These are phyloP conservation scores for Avena eriantha DNA, from an alignment of 176 grass and related monocot species.

Conservation along the genomic window DNA sequence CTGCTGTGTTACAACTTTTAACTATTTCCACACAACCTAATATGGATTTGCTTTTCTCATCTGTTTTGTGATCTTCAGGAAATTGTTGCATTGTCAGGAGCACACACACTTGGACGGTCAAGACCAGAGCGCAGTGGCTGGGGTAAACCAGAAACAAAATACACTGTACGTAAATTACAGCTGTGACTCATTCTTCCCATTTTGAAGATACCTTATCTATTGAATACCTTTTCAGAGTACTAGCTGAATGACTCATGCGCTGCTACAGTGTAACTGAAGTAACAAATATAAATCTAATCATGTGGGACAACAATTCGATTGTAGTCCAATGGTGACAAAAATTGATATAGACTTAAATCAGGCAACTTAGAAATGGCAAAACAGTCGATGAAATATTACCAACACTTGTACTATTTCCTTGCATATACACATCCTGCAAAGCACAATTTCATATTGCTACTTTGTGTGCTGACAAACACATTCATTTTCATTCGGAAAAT, in stretches of 20 bases:
- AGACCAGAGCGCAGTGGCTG: constrained; percentile 94
- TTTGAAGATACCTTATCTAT: background rate
- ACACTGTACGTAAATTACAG: constrained; percentile 69
- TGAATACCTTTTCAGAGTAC: background rate
- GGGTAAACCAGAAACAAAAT: constrained; percentile 97
- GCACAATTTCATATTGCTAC: background rate
- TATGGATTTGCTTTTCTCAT: constrained; percentile 26
- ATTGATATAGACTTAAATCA: background rate
- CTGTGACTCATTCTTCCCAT: background rate
- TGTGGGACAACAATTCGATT: background rate
- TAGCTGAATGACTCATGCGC: background rate
- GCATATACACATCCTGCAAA: background rate
- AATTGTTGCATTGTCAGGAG: constrained; percentile 94
- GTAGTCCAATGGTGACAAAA: background rate
- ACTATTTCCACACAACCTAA: background rate
- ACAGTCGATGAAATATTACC: background rate
- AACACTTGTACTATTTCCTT: background rate
- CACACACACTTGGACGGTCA: constrained; percentile 93
- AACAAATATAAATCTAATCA: background rate
- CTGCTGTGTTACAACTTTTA: constrained; percentile 1
- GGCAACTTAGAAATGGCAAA: background rate
- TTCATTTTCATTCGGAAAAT: background rate
- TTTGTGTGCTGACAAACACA: constrained; percentile 4
- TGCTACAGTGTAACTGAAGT: constrained; percentile 1
- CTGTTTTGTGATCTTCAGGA: constrained; percentile 56